Percentiles rank a stretch among this genome's conserved stretches.
Evolutionary conservation across 352 stramenopile genomes (phyloP).

Genomic region (Phytophthora chlamydospora): DNA sequence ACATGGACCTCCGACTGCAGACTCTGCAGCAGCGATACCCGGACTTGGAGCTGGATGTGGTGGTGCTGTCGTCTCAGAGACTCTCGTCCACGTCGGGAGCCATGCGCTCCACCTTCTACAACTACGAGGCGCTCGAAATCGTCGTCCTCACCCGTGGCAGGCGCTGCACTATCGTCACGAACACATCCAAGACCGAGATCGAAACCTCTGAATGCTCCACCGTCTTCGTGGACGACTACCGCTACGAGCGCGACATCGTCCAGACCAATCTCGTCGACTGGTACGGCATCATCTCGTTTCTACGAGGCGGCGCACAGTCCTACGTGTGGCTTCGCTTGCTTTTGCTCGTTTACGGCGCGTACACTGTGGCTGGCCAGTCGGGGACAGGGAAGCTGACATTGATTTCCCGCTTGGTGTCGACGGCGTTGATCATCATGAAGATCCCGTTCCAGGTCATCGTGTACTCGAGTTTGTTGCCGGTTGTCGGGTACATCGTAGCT

Average conservation of each 20-base stretch:
- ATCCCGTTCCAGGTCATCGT: conserved; percentile 64
- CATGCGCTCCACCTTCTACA: conserved; percentile 17
- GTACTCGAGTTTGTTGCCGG: conserved; percentile 53
- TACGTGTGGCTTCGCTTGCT: conserved; percentile 60
- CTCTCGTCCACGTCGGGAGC: conserved; percentile 16
- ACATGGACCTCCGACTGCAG: conserved; percentile 37
- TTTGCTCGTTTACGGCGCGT: conserved; percentile 25
- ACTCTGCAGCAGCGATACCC: conserved; percentile 31
- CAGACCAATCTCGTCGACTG: conserved; percentile 45
- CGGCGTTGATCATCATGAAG: conserved; percentile 33
- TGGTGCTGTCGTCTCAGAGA: conserved; percentile 29
- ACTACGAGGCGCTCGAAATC: conserved; percentile 35
- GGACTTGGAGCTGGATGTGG: conserved; percentile 35
- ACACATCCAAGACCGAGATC: background rate
- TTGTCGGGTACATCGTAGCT: conserved; percentile 41
- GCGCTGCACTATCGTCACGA: conserved; percentile 7
- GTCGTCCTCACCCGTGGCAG: conserved; percentile 41
- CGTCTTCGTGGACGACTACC: conserved; percentile 56
- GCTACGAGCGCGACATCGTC: conserved; percentile 54
- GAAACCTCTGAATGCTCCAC: conserved; percentile 26
- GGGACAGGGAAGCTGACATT: background rate
- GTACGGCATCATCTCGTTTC: conserved; percentile 27
- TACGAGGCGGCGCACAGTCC: conserved; percentile 40
- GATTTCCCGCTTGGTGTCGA: conserved; percentile 3
- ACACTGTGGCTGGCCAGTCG: background rate